Evolutionary conservation across 2,329 filamentous ascomycete species (phyloP), one percentile per base, ranked within the genome.

Genomic region (Calonectria fujianensis): DNA sequence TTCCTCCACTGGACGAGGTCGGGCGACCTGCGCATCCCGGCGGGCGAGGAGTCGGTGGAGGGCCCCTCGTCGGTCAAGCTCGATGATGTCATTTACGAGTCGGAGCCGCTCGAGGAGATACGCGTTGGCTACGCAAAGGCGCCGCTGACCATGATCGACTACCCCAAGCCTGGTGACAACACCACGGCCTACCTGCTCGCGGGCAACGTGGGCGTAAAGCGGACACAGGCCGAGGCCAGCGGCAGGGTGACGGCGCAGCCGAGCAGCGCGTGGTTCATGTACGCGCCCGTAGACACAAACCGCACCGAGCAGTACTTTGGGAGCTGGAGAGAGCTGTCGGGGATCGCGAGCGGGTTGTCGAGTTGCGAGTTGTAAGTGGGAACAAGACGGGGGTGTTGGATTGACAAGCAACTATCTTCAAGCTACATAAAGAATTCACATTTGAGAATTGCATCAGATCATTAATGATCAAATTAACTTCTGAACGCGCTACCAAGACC

Each of bases 1-100:
- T 89, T 90, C 74, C 82, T 86, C 76, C 87, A 86, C 75, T 90
- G 88, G 86, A 77, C 81, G 20, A 79, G 76, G 0, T 72, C 84
- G 20, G 89, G 88, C 0, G 45, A 63, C 0, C 68, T 80, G 45
- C 69, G 80, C 10, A 69, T 82, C 18, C 61, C 69, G 24, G 70
- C 76, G 2, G 75, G 80, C 7, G 63, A 73, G 2, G 61, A 74
- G 54, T 59, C 71, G 2, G 64, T 39, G 2, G 67, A 70, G 32
- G 32, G 32, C 24, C 67, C 70, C 16, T 14, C 31, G 9, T 41
- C 73, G 5, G 61, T 82, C 5, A 79, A 70, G 18, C 77, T 85
- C 1, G 83, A 84, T 20, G 80, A 79, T 1, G 67, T 85, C 7
- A 50, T 76, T 2, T 87, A 87, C 69, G 72, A 77, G 13, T n/a